Conservation (phyloP, 306 rosid genomes). For the Cicer yamashitae region DNA sequence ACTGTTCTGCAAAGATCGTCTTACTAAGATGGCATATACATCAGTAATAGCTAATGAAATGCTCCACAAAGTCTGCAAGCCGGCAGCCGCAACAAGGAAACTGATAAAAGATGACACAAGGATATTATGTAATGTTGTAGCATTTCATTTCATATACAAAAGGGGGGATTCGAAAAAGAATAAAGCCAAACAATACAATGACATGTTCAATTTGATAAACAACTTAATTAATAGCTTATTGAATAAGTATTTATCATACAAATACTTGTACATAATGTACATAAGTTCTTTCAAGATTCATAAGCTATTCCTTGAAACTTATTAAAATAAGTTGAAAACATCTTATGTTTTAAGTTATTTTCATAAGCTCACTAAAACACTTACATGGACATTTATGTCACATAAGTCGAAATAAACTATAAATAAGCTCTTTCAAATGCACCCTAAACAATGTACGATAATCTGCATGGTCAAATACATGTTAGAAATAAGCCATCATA, state of each 20-base stretch:
- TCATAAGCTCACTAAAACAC: neutral
- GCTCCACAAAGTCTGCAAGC: conserved; percentile 84
- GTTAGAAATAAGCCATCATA: neutral
- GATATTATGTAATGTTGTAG: conserved; percentile 5
- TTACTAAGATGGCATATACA: conserved; percentile 77
- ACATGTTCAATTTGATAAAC: neutral
- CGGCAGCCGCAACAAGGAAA: conserved; percentile 84
- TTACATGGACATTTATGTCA: neutral
- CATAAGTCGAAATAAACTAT: too few relatives aligned
- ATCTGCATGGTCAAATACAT: neutral
- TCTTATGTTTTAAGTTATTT: neutral
- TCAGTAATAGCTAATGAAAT: conserved; percentile 72
- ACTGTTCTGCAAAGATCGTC: conserved; percentile 74
- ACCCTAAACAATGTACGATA: neutral
- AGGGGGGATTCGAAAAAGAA: neutral
- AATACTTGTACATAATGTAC: neutral
- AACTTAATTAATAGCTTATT: neutral
- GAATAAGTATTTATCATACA: neutral
- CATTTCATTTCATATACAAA: conserved; percentile 37
- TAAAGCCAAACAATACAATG: conserved; percentile 12
- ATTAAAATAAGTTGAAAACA: neutral
- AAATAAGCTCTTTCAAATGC: too few relatives aligned
- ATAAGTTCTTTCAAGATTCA: neutral
- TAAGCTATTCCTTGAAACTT: neutral
- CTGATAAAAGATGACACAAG: conserved; percentile 54